These are phyloP conservation scores for Cystofilobasidium bisporidii DNA, from an alignment of 768 basidiomycete genomes.

Conservation along the genomic window DNA sequence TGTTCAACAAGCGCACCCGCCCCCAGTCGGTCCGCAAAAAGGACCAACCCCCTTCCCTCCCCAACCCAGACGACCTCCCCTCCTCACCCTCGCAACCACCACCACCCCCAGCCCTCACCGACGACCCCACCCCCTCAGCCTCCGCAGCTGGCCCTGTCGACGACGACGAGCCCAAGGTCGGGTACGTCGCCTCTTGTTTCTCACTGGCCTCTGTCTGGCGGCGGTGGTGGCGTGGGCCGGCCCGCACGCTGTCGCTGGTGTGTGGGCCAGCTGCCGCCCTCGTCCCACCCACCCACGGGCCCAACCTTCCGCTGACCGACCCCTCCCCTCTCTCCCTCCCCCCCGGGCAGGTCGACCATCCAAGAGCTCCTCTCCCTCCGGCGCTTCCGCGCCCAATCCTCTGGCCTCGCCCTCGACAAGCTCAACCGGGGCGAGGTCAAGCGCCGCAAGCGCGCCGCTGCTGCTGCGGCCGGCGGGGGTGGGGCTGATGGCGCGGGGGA, in stretches of 20 bases:
- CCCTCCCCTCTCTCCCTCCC: not conserved
- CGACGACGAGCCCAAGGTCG: conserved; percentile 33
- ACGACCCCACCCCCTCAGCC: no score
- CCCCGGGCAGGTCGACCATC: conserved; percentile 6
- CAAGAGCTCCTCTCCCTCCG: conserved; percentile 22
- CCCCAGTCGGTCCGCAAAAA: conserved; percentile 38
- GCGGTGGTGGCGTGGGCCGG: no score
- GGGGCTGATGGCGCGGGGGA: conserved; percentile 34
- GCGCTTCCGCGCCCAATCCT: conserved; percentile 35
- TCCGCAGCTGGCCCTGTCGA: conserved; percentile 12
- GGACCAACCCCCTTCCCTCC: conserved; percentile 15
- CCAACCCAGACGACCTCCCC: not conserved
- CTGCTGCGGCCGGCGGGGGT: conserved; percentile 42
- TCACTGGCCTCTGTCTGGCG: not conserved
- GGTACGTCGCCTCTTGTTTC: conserved; percentile 29
- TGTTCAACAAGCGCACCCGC: conserved; percentile 43
- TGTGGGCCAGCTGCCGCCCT: no score
- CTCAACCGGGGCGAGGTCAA: conserved; percentile 68
- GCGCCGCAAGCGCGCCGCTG: conserved; percentile 49
- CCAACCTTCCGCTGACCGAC: not conserved
- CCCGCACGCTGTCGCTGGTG: no score
- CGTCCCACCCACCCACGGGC: not conserved
- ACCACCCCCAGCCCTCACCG: conserved; percentile 1
- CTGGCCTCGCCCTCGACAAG: conserved; percentile 74
- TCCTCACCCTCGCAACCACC: conserved; percentile 17